Conservation (phyloP, 495 filamentous ascomycete genomes). For the Hypoxylon crocopeplum region DNA sequence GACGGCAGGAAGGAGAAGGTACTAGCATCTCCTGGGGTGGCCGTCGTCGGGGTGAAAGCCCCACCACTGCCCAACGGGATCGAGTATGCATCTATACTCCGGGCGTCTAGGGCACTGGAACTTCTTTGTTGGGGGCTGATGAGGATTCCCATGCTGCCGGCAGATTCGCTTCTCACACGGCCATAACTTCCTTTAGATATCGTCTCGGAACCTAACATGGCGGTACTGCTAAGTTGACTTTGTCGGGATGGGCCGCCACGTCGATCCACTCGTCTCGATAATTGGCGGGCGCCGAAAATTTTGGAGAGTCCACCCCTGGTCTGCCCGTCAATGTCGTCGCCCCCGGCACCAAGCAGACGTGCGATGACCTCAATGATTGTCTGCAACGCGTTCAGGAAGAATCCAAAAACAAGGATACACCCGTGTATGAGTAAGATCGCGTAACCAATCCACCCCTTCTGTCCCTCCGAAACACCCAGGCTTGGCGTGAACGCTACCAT, state of each 20-base stretch:
- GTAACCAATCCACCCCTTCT: conserved; percentile 95
- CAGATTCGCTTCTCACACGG: conserved; percentile 80
- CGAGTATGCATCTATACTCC: conserved; percentile 50
- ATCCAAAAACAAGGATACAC: conserved; percentile 87
- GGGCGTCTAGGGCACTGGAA: conserved; percentile 51
- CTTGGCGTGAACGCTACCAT: conserved; percentile 88
- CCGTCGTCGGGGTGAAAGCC: conserved; percentile 73
- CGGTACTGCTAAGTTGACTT: conserved; percentile 80
- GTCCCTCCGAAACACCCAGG: conserved; percentile 73
- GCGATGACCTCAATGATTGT: conserved; percentile 88
- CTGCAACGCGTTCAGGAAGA: conserved; percentile 90
- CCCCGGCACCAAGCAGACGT: conserved; percentile 79
- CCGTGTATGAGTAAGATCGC: conserved; percentile 87
- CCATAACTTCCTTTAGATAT: conserved; percentile 73
- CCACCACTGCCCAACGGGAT: conserved; percentile 50
- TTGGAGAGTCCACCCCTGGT: conserved; percentile 88
- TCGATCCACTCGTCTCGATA: conserved; percentile 75
- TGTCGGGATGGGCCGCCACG: conserved; percentile 67
- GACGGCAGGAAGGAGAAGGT: conserved; percentile 73
- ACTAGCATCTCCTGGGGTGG: conserved; percentile 70
- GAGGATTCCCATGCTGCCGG: conserved; percentile 76
- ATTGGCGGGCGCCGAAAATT: conserved; percentile 91
- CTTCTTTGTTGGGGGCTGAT: conserved; percentile 53
- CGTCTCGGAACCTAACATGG: conserved; percentile 73
- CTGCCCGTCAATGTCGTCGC: conserved; percentile 70